A percentile compares a stretch with the other conserved stretches of the same genome.
Conservation (phyloP, 257 asterid genomes). For the Leptodermis oblonga region DNA sequence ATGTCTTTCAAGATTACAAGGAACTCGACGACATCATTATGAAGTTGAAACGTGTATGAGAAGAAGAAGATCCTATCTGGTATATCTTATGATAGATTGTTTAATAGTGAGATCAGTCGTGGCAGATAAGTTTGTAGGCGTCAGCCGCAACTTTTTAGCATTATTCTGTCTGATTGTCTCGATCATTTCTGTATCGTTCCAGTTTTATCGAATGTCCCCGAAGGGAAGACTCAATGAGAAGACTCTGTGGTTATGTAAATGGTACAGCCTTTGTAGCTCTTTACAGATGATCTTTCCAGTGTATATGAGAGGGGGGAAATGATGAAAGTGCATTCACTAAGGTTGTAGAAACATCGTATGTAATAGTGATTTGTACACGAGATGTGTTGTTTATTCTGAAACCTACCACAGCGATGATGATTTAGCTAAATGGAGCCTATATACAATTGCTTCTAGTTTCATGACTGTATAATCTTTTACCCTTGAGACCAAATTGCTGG, state of each 20-base stretch:
- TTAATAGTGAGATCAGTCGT: neutral
- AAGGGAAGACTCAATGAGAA: no score
- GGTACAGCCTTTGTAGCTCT: neutral
- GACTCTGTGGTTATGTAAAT: no score
- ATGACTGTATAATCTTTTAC: conserved; percentile 13
- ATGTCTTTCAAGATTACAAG: conserved; percentile 34
- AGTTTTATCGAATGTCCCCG: no score
- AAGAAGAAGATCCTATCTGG: no score
- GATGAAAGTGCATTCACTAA: neutral
- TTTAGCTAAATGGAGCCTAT: conserved; percentile 4
- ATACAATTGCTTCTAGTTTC: conserved; percentile 7
- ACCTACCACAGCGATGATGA: neutral
- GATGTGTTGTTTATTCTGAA: neutral
- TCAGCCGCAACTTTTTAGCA: neutral
- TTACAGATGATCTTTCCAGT: no score
- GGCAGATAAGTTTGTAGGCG: neutral
- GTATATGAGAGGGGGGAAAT: neutral
- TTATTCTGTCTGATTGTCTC: neutral
- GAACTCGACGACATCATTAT: conserved; percentile 41
- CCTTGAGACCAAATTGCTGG: conserved; percentile 3
- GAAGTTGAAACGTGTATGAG: conserved; percentile 28
- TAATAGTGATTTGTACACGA: neutral
- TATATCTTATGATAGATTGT: no score
- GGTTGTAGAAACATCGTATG: neutral
- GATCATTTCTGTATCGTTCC: no score